A percentile compares a stretch with the other conserved stretches of the same genome.
Evolutionary conservation across 768 basidiomycete species (phyloP).

Genomic region (Panus rudis): DNA sequence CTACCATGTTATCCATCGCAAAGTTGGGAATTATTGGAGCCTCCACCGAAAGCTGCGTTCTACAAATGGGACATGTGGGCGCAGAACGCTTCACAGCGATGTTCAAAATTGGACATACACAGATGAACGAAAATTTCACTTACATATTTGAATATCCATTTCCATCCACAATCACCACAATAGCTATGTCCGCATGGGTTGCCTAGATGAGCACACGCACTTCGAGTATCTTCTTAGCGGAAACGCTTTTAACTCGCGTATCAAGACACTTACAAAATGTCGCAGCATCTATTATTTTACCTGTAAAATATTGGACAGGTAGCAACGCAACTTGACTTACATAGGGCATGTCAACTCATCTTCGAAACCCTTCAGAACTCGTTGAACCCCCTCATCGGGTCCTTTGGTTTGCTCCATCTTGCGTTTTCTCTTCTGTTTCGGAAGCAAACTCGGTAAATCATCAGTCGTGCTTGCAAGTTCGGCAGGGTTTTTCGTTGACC

Average conservation of each 20-base stretch:
- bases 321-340: constrained; percentile 33
- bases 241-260: not conserved
- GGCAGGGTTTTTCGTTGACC: too few species aligned
- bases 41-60: constrained; percentile 33
- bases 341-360: constrained; percentile 67
- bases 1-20: constrained; percentile 51
- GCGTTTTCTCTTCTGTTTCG: constrained; percentile 14
- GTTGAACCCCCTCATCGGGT: constrained; percentile 16
- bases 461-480: too few species aligned
- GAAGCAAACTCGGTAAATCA: constrained; percentile 5
- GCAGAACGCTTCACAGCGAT: constrained; percentile 27
- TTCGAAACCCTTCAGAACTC: constrained; percentile 43
- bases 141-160: constrained; percentile 54
- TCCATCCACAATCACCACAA: constrained; percentile 60
- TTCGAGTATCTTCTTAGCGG: constrained; percentile 24
- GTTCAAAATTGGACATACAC: constrained; percentile 1
- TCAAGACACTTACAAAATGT: constrained; percentile 48
- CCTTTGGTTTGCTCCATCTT: constrained; percentile 40
- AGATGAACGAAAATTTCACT: constrained; percentile 10
- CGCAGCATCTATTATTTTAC: constrained; percentile 56
- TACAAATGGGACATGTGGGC: constrained; percentile 55
- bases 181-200: constrained; percentile 72
- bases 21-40: constrained; percentile 60
- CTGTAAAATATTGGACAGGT: constrained; percentile 6
- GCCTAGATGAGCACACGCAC: constrained; percentile 53